These are phyloP conservation scores for Sinapis alba DNA, from an alignment of 441 rosid genomes.

Conservation along the genomic window DNA sequence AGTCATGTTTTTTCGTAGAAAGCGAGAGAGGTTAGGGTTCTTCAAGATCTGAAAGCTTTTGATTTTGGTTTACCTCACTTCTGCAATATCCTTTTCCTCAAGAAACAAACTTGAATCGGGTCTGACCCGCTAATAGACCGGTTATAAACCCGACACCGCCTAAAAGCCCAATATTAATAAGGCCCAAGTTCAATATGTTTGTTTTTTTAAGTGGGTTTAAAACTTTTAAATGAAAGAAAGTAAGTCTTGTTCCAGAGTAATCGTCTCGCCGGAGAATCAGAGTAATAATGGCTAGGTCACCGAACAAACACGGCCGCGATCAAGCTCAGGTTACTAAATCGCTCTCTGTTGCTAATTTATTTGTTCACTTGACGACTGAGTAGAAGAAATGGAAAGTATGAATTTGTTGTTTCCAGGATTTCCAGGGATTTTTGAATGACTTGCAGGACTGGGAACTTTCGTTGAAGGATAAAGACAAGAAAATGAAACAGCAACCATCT, in stretches of 20 bases:
- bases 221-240: not conserved
- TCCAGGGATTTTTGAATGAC: conserved; percentile 90
- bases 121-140: not conserved
- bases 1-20: conserved; percentile 15
- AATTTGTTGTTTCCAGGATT: conserved; percentile 46
- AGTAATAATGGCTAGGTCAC: not conserved
- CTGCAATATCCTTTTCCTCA: conserved; percentile 34
- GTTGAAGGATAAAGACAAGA: conserved; percentile 64
- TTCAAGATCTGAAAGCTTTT: conserved; percentile 29
- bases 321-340: not conserved
- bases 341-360: not conserved
- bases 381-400: too few species aligned
- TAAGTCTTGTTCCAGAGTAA: not conserved
- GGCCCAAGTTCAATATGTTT: conserved; percentile 15
- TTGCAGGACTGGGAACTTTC: conserved; percentile 97
- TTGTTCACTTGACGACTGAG: not conserved
- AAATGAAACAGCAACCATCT: conserved; percentile 52
- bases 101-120: conserved; percentile 28
- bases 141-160: not conserved
- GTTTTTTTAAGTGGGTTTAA: not conserved
- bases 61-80: conserved; percentile 13
- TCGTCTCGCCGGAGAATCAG: not conserved
- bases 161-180: not conserved
- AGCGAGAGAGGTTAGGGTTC: not conserved
- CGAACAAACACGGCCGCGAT: not conserved